Evolutionary conservation across 2,329 filamentous ascomycete species (phyloP), one percentile per base, ranked within the genome.

Genomic region (Ustilaginoidea virens): DNA sequence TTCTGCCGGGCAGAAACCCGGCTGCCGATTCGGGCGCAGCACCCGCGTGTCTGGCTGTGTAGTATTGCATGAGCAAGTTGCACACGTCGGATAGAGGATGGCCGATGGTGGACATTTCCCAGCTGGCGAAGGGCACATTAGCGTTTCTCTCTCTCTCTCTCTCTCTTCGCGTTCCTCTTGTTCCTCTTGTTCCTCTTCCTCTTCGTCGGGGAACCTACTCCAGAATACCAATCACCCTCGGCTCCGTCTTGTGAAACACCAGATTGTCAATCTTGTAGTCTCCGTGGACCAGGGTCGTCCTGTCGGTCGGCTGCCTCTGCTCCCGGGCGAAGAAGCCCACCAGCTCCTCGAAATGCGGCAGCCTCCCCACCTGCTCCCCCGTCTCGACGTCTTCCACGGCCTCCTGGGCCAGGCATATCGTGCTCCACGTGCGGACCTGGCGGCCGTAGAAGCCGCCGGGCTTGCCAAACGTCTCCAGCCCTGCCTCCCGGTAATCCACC

Each of bases 101-200:
- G n/a, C 90, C 90, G 31, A 94, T 76, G 0, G 90, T 96, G 20
- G 83, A 85, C 83, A 98, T 93, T 60, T 96, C 90, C 87, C 87
- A 96, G 57, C 68, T 72, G 44, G n/a, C n/a, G n/a, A n/a, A n/a
- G n/a, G n/a, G n/a, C n/a, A n/a, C n/a, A n/a, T n/a, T n/a, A n/a
- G n/a, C n/a, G n/a, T n/a, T n/a, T n/a, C n/a, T n/a, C n/a, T n/a
- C n/a, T n/a, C n/a, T n/a, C n/a, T n/a, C n/a, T n/a, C n/a, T n/a
- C n/a, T n/a, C n/a, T n/a, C n/a, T n/a, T n/a, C n/a, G n/a, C n/a
- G n/a, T n/a, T n/a, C n/a, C n/a, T n/a, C n/a, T n/a, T n/a, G n/a
- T n/a, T n/a, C n/a, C n/a, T n/a, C n/a, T n/a, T n/a, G n/a, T n/a
- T n/a, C n/a, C n/a, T n/a, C n/a, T n/a, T n/a, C n/a, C n/a, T n/a